Base-by-base conservation (phyloP, 805 yeast species). In the Zygosaccharomyces bisporus region DNA sequence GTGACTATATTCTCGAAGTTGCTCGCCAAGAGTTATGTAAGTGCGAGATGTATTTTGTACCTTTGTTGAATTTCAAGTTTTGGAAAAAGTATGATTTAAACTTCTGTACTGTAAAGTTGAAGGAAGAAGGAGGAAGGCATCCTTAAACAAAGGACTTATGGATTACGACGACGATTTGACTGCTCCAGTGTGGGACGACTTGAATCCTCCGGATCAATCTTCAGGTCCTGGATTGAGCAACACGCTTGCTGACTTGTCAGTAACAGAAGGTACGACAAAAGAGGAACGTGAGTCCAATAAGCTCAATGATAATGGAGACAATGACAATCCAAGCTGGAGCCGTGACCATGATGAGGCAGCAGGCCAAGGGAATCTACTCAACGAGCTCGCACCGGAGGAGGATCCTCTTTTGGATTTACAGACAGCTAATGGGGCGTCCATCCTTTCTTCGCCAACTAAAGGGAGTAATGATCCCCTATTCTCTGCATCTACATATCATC, bases 361-460 rank as follows among this genome's bases (percentile, higher is more conserved):
- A 17, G 44, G 38, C 24, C 23, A 41, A 1, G 43, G 43, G 10
- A 56, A 58, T 17, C 50, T 69, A 47, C 42, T 56, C 32, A 31
- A 51, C 12, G 46, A 49, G 7, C 31, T 63, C 29, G 66, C 63
- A 3, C 67, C 68, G 12, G 58, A 58, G 18, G 55, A 50, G 34
- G 60, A 56, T 35, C 65, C 76, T 8, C 45, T 80, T 20, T 65
- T 75, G 1, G 70, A 74, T 13, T 64, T 81, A 34, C 69, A 67
- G 25, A 63, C 68, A 3, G 62, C 57, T 8, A 48, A 51, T n/a
- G 56, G 51, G 29, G 34, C 43, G 0, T 54, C 53, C 6, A 32
- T 51, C 2, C 24, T 53, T 3, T 43, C 46, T 1, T 54, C 62
- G 4, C 63, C 64, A 10, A 52, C 46, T 32, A 57, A 55, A 33